Evolutionary conservation across 2,329 filamentous ascomycete species (phyloP).

Genomic region (Torrubiella hemipterigena): DNA sequence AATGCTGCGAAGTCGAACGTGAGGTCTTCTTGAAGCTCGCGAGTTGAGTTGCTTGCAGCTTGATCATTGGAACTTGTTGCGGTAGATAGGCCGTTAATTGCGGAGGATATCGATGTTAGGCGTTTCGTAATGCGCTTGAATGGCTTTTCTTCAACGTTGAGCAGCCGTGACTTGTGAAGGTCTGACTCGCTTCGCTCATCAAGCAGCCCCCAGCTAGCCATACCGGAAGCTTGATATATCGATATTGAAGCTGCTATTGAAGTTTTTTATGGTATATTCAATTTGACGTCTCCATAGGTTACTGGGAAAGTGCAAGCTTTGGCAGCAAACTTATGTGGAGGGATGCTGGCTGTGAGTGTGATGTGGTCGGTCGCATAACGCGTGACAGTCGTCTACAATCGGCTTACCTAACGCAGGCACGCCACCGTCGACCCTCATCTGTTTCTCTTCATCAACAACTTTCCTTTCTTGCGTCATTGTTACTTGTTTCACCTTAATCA

Average conservation of each 20-base stretch:
- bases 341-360: too few relatives aligned
- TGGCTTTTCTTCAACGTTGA: slow-evolving; percentile 84
- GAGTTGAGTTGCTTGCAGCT: slow-evolving; percentile 38
- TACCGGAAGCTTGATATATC: slow-evolving; percentile 11
- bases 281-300: too few relatives aligned
- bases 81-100: slow-evolving; percentile 38
- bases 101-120: slow-evolving; percentile 55
- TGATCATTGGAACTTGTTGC: slow-evolving; percentile 23
- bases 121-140: slow-evolving; percentile 83
- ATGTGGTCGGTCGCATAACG: too few relatives aligned
- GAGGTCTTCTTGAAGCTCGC: slow-evolving; percentile 70
- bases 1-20: slow-evolving; percentile 82
- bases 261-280: too few relatives aligned
- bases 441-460: background rate
- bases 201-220: slow-evolving; percentile 51
- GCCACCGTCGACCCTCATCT: background rate
- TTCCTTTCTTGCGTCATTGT: too few relatives aligned
- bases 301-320: too few relatives aligned
- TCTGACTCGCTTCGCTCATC: slow-evolving; percentile 69
- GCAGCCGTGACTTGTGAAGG: slow-evolving; percentile 75
- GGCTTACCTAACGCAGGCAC: too few relatives aligned
- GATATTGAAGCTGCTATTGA: too few relatives aligned
- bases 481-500: background rate
- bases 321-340: too few relatives aligned
- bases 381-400: too few relatives aligned